A percentile compares a stretch with the other conserved stretches of the same genome.
Conservation (phyloP, 2,329 filamentous ascomycete species). For the Aureobasidium musti region DNA sequence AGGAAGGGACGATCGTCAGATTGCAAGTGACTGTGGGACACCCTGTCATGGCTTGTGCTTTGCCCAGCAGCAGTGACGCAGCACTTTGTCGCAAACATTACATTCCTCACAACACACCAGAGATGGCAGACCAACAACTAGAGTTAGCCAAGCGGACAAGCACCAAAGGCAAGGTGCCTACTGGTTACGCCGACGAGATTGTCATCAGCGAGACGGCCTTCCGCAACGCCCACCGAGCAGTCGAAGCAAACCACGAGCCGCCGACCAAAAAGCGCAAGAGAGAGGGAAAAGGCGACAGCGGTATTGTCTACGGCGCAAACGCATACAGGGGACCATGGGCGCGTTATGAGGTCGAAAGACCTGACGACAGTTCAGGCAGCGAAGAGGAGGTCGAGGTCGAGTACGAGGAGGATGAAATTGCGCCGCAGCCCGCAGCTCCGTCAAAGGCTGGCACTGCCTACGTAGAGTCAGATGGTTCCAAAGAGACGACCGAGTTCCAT, state of each 20-base stretch:
- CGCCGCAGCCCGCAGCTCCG: slow-evolving; percentile 61
- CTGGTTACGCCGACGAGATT: slow-evolving; percentile 84
- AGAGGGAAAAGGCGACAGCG: slow-evolving; percentile 81
- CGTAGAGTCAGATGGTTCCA: slow-evolving; percentile 47
- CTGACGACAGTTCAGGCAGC: slow-evolving; percentile 67
- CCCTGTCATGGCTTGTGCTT: too few relatives aligned
- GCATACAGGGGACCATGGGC: slow-evolving; percentile 97
- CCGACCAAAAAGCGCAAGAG: slow-evolving; percentile 74
- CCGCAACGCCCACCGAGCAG: slow-evolving; percentile 79
- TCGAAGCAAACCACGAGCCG: slow-evolving; percentile 58
- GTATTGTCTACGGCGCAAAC: slow-evolving; percentile 79
- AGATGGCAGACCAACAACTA: slow-evolving; percentile 30
- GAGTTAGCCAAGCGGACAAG: slow-evolving; percentile 35
- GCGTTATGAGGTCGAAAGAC: slow-evolving; percentile 72
- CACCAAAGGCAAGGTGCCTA: slow-evolving; percentile 55
- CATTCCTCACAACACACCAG: neutral
- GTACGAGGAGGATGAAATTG: slow-evolving; percentile 73
- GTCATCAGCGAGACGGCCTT: slow-evolving; percentile 90
- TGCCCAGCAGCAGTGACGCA: neutral
- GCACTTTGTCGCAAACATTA: too few relatives aligned
- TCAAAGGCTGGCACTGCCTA: slow-evolving; percentile 57
- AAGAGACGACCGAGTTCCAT: slow-evolving; percentile 84
- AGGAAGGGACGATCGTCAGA: too few relatives aligned
- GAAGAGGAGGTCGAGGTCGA: slow-evolving; percentile 71
- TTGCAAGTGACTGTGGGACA: too few relatives aligned